Percentiles rank a stretch among this genome's conserved stretches.
These are phyloP conservation scores for Puccinia sorghi DNA, from an alignment of 1,284 basidiomycete species.

Conservation along the genomic window DNA sequence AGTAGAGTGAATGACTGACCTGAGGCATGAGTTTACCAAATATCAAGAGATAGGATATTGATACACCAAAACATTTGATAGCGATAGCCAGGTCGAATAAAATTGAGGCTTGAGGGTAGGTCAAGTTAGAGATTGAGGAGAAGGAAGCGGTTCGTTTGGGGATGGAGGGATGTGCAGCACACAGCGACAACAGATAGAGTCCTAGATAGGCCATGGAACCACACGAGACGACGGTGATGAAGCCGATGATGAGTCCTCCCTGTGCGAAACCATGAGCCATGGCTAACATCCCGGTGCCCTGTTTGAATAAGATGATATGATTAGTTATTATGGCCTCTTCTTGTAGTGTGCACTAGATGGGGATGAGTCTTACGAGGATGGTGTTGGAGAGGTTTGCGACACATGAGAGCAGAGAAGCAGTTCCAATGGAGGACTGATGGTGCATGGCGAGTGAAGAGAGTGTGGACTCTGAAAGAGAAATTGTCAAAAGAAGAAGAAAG, in stretches of 20 bases:
- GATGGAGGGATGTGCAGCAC: conserved; percentile 71
- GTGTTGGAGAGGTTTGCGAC: conserved; percentile 59
- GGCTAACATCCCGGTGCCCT: conserved; percentile 55
- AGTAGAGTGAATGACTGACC: conserved; percentile 67
- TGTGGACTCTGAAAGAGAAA: no score
- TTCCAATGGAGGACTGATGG: conserved; percentile 1
- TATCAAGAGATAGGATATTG: conserved; percentile 70
- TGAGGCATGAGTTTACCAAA: conserved; percentile 73
- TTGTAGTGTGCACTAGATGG: no score
- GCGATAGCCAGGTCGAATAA: conserved; percentile 93
- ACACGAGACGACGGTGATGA: conserved; percentile 83
- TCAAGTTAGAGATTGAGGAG: conserved; percentile 79
- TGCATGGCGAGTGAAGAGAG: background rate
- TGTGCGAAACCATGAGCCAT: conserved; percentile 59
- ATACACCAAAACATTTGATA: conserved; percentile 94
- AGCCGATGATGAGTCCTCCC: conserved; percentile 66
- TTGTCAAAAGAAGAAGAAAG: no score
- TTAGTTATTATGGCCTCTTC: background rate
- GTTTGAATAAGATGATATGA: background rate
- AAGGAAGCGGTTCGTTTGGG: conserved; percentile 76
- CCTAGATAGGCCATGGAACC: conserved; percentile 79
- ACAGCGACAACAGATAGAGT: conserved; percentile 81
- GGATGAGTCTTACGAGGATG: conserved; percentile 58
- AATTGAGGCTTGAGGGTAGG: conserved; percentile 75
- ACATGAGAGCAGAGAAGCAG: conserved; percentile 51